These are phyloP conservation scores for Silybum marianum DNA, from an alignment of 129 eudicot species.

Conservation along the genomic window DNA sequence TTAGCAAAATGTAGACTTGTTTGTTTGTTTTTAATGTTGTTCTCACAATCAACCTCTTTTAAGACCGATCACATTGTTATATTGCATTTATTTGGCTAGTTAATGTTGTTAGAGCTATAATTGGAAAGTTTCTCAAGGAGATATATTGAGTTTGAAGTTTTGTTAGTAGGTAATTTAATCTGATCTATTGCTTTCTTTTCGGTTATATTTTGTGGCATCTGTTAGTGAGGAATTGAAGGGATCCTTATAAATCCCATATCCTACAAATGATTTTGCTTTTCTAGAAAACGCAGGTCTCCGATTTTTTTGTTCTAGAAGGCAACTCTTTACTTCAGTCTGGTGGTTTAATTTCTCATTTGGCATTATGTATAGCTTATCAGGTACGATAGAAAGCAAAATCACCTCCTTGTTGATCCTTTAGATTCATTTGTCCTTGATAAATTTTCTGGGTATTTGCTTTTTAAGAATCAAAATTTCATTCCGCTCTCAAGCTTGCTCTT, in stretches of 20 bases:
- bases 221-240: neutral
- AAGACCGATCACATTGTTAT: neutral
- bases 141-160: neutral
- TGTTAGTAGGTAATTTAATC: neutral
- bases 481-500: conserved; percentile 1
- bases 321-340: neutral
- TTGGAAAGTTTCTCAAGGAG: neutral
- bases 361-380: conserved; percentile 10
- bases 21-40: neutral
- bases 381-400: conserved; percentile 24
- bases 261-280: neutral
- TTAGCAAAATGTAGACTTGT: neutral
- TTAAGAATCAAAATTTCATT: neutral
- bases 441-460: neutral
- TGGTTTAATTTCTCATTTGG: conserved; percentile 4
- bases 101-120: neutral
- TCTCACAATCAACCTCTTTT: neutral
- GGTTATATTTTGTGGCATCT: neutral
- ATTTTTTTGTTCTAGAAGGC: neutral
- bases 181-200: neutral
- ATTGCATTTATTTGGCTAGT: neutral
- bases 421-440: neutral
- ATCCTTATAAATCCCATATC: neutral
- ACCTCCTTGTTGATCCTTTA: neutral
- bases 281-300: neutral